Conservation (phyloP, 768 basidiomycete species). For the Candolleomyces eurysporus region DNA sequence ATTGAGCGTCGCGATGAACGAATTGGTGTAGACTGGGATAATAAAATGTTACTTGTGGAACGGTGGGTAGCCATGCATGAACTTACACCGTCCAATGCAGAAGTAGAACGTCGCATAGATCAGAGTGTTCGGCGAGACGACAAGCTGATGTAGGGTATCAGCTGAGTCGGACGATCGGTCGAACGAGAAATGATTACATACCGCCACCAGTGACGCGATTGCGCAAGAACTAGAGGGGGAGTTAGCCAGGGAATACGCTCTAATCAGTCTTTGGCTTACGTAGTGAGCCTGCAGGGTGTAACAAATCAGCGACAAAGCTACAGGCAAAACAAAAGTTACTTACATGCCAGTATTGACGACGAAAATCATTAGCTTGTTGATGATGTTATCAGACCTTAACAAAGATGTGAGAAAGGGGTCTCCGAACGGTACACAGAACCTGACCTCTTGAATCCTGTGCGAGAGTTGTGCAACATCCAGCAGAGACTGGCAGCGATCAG, state of each 20-base stretch:
- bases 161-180: background rate
- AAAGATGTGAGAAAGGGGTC: background rate
- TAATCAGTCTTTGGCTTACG: conserved; percentile 19
- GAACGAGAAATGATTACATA: conserved; percentile 17
- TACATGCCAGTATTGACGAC: conserved; percentile 52
- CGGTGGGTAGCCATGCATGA: background rate
- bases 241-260: background rate
- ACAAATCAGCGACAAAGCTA: conserved; percentile 6
- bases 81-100: conserved; percentile 47
- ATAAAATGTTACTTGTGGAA: background rate
- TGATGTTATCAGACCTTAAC: conserved; percentile 46
- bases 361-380: conserved; percentile 54
- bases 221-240: conserved; percentile 37
- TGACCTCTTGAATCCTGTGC: conserved; percentile 53
- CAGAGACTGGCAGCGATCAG: conserved; percentile 50
- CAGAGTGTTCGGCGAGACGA: conserved; percentile 40
- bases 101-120: conserved; percentile 55
- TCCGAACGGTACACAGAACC: background rate
- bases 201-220: conserved; percentile 46
- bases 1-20: conserved; percentile 52
- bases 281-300: conserved; percentile 29
- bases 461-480: conserved; percentile 41
- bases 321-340: conserved; percentile 9
- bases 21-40: conserved; percentile 46
- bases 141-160: conserved; percentile 19